These are phyloP conservation scores for Neospora caninum DNA, from an alignment of 169 alveolate genomes.

Conservation along the genomic window DNA sequence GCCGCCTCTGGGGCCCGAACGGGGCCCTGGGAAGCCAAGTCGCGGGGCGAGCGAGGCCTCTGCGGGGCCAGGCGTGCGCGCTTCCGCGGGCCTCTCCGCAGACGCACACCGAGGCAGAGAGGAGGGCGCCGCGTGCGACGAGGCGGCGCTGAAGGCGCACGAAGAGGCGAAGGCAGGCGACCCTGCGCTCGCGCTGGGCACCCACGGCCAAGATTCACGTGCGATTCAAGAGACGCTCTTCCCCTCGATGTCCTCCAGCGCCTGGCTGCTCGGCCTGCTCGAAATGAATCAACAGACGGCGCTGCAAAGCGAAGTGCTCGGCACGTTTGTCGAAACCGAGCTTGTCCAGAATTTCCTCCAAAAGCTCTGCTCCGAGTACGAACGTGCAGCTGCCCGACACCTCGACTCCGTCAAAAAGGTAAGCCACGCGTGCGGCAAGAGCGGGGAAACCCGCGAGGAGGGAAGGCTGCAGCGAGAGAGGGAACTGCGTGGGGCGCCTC, in stretches of 20 bases:
- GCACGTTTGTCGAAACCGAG: neutral
- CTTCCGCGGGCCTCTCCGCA: too few species aligned
- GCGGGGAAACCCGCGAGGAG: too few species aligned
- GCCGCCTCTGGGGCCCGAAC: neutral
- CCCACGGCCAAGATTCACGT: too few species aligned
- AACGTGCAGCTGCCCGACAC: neutral
- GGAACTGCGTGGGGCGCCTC: too few species aligned
- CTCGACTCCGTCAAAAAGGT: slow-evolving; percentile 27
- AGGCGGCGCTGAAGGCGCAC: too few species aligned
- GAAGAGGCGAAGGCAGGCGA: too few species aligned
- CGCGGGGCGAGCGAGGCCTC: neutral
- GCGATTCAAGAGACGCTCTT: neutral
- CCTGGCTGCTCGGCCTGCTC: slow-evolving; percentile 18
- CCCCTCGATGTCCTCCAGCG: slow-evolving; percentile 8
- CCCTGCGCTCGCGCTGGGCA: too few species aligned
- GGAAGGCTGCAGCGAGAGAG: too few species aligned
- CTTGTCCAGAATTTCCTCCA: slow-evolving; percentile 1
- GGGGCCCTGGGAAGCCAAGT: neutral
- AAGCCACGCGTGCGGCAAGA: too few species aligned
- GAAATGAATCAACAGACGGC: slow-evolving; percentile 1
- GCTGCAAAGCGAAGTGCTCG: neutral
- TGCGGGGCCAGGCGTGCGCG: too few species aligned
- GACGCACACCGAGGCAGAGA: neutral
- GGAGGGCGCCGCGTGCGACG: neutral
- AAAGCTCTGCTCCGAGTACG: slow-evolving; percentile 3